These are phyloP conservation scores for Kwoniella europaea DNA, from an alignment of 768 basidiomycete species.

Conservation along the genomic window DNA sequence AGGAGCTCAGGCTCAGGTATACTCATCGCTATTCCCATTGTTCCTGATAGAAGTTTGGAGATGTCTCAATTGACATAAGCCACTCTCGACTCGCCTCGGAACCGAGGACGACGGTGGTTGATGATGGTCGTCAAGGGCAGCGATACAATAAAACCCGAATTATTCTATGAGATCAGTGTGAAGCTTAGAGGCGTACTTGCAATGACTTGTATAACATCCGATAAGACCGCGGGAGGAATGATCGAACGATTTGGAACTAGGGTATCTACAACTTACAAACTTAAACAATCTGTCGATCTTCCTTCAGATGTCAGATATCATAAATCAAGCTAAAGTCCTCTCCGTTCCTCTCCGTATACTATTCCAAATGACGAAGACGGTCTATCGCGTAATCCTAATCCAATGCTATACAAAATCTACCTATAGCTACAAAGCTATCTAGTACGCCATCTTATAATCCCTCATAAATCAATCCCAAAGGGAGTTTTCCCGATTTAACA, in stretches of 20 bases:
- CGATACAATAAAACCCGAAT: too few species aligned
- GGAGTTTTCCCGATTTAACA: constrained; percentile 16
- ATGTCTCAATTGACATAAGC: neutral
- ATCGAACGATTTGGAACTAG: neutral
- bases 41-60: neutral
- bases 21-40: too few species aligned
- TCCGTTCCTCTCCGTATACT: neutral
- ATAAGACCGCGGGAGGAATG: neutral
- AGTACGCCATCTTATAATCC: neutral
- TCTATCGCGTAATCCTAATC: too few species aligned
- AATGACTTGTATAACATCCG: neutral
- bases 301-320: neutral
- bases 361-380: too few species aligned
- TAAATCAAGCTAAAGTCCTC: too few species aligned
- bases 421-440: too few species aligned
- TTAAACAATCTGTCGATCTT: neutral
- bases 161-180: too few species aligned
- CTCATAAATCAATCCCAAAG: constrained; percentile 22
- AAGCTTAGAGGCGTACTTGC: too few species aligned
- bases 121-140: neutral
- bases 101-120: neutral
- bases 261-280: neutral
- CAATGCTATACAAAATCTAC: too few species aligned
- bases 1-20: too few species aligned
- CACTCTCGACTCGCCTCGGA: neutral